These are phyloP conservation scores for Diversispora epigaea DNA, from an alignment of 192 early-diverging fungal genomes.

Conservation along the genomic window DNA sequence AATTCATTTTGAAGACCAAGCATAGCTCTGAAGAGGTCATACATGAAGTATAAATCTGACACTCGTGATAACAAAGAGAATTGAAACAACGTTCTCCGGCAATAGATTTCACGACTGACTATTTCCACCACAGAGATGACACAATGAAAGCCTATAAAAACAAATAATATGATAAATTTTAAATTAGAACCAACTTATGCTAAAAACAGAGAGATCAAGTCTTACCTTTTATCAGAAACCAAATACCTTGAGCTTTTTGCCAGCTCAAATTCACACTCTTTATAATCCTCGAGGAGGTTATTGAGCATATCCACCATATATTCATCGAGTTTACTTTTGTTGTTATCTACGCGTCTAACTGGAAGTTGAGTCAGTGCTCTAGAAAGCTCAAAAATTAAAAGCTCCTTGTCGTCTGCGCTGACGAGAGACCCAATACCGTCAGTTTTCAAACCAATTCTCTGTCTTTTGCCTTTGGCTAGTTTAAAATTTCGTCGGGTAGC, in stretches of 20 bases:
- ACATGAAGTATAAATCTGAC: background rate
- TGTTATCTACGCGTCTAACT: background rate
- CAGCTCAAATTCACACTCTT: background rate
- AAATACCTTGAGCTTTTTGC: slow-evolving; percentile 7
- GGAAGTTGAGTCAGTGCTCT: background rate
- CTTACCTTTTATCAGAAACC: background rate
- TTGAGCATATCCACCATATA: background rate
- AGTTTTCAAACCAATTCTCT: background rate
- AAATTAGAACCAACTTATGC: background rate
- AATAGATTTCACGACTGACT: slow-evolving; percentile 15
- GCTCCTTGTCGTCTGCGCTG: too few species aligned
- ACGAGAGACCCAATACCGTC: background rate
- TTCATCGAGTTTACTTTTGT: background rate
- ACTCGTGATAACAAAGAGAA: background rate
- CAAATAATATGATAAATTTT: background rate
- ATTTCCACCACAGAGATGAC: background rate
- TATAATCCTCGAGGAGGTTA: too few species aligned
- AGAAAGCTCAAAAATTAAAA: background rate
- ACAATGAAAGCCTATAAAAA: slow-evolving; percentile 6
- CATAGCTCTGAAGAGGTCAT: background rate
- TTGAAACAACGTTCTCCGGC: background rate
- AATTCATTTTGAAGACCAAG: slow-evolving; percentile 9
- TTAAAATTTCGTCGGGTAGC: background rate
- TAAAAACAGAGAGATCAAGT: background rate
- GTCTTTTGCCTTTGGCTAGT: background rate